Base-by-base conservation (phyloP, 140 eudicot genomes). In the Cichorium intybus region DNA sequence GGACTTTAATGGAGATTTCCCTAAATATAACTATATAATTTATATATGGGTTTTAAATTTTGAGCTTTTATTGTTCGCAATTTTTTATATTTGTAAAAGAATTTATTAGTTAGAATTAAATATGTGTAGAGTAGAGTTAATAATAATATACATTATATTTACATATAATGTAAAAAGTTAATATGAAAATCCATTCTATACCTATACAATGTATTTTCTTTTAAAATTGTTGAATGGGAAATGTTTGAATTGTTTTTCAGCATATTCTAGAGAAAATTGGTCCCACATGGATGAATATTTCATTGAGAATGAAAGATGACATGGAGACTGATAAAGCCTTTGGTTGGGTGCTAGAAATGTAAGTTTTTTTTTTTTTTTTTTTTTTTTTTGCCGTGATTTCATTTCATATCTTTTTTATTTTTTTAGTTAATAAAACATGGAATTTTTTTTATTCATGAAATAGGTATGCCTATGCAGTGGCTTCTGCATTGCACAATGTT, bases 401-500 rank as follows among this genome's bases (percentile, higher is more conserved):
- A 24, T 35, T 56, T 6, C 52, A 29, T 57, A 34, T 9, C 33
- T 26, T 39, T 24, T 23, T 59, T 73, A 26, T 53, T 24, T 54
- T 55, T 31, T 17, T 17, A 34, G n/a, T n/a, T n/a, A 27, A 27
- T 4, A 27, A 27, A 27, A 27, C 4, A 27, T 4, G 31, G 5
- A 27, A 0, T 8, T 8, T 35, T 28, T 57, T 16, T 39, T 69
- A 31, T 35, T 28, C 24, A 41, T 22, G 61, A 31, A 48, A 27
- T n/a, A 90, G 97, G 97, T 90, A 90, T 77, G 97, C 85, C 7
- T 90, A 90, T 86, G 97, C 97, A 7, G 91, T 90, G 75, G 97
- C 97, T 59, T 90, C 97, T 66, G 97, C 97, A 68, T 82, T 86
- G 82, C 89, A 90, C 48, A 89, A 89, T 51, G 95, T 90, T 72